Evolutionary conservation across 1,284 basidiomycete species (phyloP), one percentile per base, ranked within the genome.

Genomic region (Naganishia cerealis): DNA sequence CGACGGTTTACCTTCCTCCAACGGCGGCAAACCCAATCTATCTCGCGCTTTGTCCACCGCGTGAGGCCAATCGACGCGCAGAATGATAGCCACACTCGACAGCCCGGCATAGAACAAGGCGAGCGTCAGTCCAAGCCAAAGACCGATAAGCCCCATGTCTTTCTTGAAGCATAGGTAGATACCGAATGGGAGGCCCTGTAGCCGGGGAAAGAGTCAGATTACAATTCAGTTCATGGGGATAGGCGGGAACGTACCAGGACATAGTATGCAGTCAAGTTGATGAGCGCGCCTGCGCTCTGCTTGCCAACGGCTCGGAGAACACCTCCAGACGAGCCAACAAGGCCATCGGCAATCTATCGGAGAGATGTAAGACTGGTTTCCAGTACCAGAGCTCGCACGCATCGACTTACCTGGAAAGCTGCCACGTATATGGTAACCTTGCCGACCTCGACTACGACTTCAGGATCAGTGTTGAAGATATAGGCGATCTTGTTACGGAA

Each of bases 401-500:
- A 9, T 48, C 10, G 29, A 68, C 74, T 66, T 36, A 92, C 85
- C 75, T 92, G 90, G 84, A 92, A 91, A 42, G 92, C 83, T 10
- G 90, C 87, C 4, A 84, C 82, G 58, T 80, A 79, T 0, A 92
- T 90, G 52, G 94, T 79, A 67, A 93, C 88, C 0, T 83, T 79
- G 4, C 90, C 86, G 26, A 92, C 90, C 16, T 90, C 81, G 4
- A 72, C 67, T 39, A 81, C 78, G 54, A 81, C 80, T 86, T 88
- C 84, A 8, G 86, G 84, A 79, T 95, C 92, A 66, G 87, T 82
- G 74, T 93, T 95, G 83, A 95, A 96, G 29, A 94, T 78, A 75
- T 88, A 87, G 3, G 85, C 92, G 90, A 91, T 93, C 4, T 82
- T 82, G 42, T 86, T 78, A 7, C 90, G 84, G 83, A 92, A 91